Evolutionary conservation across 2,329 filamentous ascomycete species (phyloP), one percentile per base, ranked within the genome.

Genomic region (Ophiosphaerella narmari): DNA sequence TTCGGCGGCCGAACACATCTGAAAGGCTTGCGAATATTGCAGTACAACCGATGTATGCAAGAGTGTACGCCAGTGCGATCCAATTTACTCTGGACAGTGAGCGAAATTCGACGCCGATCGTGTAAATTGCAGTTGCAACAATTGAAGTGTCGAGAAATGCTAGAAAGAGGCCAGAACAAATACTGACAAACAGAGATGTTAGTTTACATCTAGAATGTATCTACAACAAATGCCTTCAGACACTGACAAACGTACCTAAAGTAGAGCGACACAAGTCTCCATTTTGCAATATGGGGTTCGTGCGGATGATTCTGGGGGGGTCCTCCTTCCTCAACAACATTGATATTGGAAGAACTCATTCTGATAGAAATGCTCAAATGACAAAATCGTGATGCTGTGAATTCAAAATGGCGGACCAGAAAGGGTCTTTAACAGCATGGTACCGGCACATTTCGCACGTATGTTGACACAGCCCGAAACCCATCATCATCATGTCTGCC

Each of bases 71-170:
- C 8, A 62, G 52, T 11, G 60, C 52, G 9, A 63, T 45, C 63
- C 63, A 67, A 12, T 48, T 59, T 13, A 56, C 53, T 24, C 39
- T 43, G 18, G 43, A 48, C 37, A 62, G 57, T 12, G 75, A 72
- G 9, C 75, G 48, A 39, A 86, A 81, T 4, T 86, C 80, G 13
- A 61, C 63, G 1, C 78, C 80, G 39, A 86, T 85, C n/a, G 74
- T 74, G 58, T 80, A 80, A 8, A 86, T 67, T 38, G 80, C 80
- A 11, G 83, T 85, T 1, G 83, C 82, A 1, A 86, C 80, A 33
- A 86, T 85, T 3, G 82, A 82, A 1, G 80, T 78, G 63, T 86
- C 83, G n/a, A 85, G 65, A 59, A 84, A 78, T 24, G 83, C 80
- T 40, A 86, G 75, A 45, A 84, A 82, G 1, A 86, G 74, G 3